A percentile compares a stretch with the other conserved stretches of the same genome.
phyloP scores from a whole-genome alignment of 352 stramenopile species.

The Phytophthora foliorum region DNA sequence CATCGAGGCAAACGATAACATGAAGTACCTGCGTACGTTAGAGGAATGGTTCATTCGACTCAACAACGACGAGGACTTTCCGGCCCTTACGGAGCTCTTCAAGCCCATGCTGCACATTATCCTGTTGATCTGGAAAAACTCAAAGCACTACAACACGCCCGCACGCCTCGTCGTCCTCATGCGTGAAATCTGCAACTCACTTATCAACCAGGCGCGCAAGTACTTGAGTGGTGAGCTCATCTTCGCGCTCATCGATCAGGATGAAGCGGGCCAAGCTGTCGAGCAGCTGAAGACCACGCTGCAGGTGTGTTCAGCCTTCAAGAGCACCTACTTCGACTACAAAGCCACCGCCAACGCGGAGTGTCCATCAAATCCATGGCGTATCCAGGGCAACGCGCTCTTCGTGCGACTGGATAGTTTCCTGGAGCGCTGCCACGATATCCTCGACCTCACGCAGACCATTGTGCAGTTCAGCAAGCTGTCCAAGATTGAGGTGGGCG shows the following conservation, averaged over 20 bases:
- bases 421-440: constrained; percentile 97
- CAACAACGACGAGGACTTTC: constrained; percentile 96
- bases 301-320: constrained; percentile 97
- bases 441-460: constrained; percentile 97
- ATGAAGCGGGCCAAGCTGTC: constrained; percentile 94
- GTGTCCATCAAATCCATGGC: constrained; percentile 98
- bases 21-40: constrained; percentile 97
- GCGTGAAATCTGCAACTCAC: constrained; percentile 98
- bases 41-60: constrained; percentile 97
- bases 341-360: constrained; percentile 97
- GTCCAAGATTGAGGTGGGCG: constrained; percentile 97
- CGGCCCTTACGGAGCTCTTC: constrained; percentile 93
- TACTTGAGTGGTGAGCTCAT: constrained; percentile 96
- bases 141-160: constrained; percentile 98
- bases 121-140: constrained; percentile 99
- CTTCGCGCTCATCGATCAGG: constrained; percentile 97
- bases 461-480: constrained; percentile 99
- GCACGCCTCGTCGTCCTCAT: constrained; percentile 97
- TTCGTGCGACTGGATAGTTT: constrained; percentile 98
- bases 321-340: constrained; percentile 99
- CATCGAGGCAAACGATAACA: constrained; percentile 98
- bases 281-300: constrained; percentile 96
- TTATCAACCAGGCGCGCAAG: constrained; percentile 95
- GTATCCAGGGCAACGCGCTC: constrained; percentile 98
- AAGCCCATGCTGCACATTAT: constrained; percentile 99